Base-by-base conservation (phyloP, 129 eudicot species). In the Chrysanthemum lavandulifolium region DNA sequence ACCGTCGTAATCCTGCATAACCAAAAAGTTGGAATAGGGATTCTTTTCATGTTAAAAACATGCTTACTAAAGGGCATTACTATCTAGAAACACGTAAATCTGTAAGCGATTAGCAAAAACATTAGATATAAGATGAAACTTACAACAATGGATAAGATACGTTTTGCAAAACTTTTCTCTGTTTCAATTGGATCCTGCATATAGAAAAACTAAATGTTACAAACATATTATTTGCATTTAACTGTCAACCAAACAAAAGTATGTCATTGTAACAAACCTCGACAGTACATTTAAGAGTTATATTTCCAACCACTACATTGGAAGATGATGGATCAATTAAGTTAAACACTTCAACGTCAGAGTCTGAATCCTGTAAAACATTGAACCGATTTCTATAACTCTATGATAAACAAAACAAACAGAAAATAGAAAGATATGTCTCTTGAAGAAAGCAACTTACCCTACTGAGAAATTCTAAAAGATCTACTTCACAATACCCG, bases 121-220 rank as follows among this genome's bases (percentile, higher is more conserved):
- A 61, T 69, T 23, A 23, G 62, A 69, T 33, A 59, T 40, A 61
- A 36, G 54, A 50, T 53, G n/a, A 43, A 36, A 79, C 93, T 36
- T 82, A 93, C 98, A 89, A 93, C 92, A 31, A 93, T 79, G 40
- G 97, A 79, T 65, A 93, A 81, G 63, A 93, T 84, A 27, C 96
- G 93, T 67, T 86, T 82, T 48, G 87, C 98, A 76, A 93, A 93
- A 62, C 85, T 75, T 85, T 82, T 93, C 76, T 90, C 92, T 56
- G 97, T 93, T 83, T 93, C 97, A 63, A 72, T 71, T 15, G 98
- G 98, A 68, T 93, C 98, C 98, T 93, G 84, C 54, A 67, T 69
- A 51, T 3, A 31, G 47, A 67, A 71, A 19, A 50, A 67, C 4
- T 9, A 50, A 10, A 29, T 13, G 53, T 60, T 54, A 70, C 55